These are phyloP conservation scores for Hanseniaspora nectarophila DNA, from an alignment of 805 yeast species.

Conservation along the genomic window DNA sequence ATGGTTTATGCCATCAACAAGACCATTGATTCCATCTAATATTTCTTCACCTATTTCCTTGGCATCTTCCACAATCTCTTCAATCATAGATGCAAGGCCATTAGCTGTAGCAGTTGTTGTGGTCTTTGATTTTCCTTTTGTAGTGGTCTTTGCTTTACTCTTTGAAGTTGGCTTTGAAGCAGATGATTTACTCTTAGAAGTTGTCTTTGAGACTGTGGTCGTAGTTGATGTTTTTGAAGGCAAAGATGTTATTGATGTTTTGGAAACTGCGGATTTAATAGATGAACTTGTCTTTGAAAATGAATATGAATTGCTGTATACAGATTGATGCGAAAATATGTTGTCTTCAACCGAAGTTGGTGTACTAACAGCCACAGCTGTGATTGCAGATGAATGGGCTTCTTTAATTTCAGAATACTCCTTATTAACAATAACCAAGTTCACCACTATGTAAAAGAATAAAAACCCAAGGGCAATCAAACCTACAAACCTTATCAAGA, in stretches of 20 bases:
- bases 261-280: too few relatives aligned
- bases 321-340: too few relatives aligned
- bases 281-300: neutral
- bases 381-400: neutral
- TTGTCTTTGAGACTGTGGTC: too few relatives aligned
- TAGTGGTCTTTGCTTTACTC: neutral
- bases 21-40: neutral
- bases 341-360: neutral
- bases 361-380: neutral
- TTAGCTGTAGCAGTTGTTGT: neutral
- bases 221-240: too few relatives aligned
- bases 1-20: neutral
- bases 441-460: slow-evolving; percentile 3
- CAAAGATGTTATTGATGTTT: too few relatives aligned
- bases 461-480: neutral
- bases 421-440: slow-evolving; percentile 3
- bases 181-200: too few relatives aligned
- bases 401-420: slow-evolving; percentile 5
- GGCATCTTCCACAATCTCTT: slow-evolving; percentile 8
- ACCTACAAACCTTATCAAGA: neutral
- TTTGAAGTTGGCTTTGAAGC: neutral
- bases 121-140: neutral
- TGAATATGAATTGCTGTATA: too few relatives aligned
- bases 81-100: neutral
- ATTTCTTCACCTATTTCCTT: slow-evolving; percentile 4